Conservation (phyloP, 2,329 filamentous ascomycete species). For the Neonectria sp. region DNA sequence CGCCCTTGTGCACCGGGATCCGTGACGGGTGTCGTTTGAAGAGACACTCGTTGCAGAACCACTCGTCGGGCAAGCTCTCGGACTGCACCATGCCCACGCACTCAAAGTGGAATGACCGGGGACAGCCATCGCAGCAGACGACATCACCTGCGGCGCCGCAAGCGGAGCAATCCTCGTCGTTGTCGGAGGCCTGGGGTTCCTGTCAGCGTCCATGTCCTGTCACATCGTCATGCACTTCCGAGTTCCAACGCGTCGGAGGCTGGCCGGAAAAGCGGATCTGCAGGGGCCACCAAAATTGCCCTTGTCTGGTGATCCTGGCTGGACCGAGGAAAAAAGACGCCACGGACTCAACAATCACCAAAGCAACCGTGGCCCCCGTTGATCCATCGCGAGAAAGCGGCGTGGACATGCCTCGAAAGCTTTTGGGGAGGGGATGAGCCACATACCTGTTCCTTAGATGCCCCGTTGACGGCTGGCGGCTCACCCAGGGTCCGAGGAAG, state of each 20-base stretch:
- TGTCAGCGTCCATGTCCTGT: slow-evolving; percentile 52
- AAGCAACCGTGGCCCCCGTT: slow-evolving; percentile 23
- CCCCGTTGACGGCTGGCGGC: slow-evolving; percentile 73
- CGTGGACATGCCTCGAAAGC: slow-evolving; percentile 4
- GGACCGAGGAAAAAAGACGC: slow-evolving; percentile 35
- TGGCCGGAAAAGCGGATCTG: slow-evolving; percentile 48
- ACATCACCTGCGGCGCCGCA: slow-evolving; percentile 89
- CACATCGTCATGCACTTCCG: slow-evolving; percentile 37
- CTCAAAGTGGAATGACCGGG: slow-evolving; percentile 89
- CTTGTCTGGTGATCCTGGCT: slow-evolving; percentile 38
- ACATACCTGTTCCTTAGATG: slow-evolving; percentile 66
- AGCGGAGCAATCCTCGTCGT: slow-evolving; percentile 91
- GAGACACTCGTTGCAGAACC: slow-evolving; percentile 85
- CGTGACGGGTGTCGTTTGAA: slow-evolving; percentile 64
- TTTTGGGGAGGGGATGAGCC: neutral
- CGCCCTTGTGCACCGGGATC: slow-evolving; percentile 64
- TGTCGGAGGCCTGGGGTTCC: slow-evolving; percentile 67
- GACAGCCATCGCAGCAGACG: slow-evolving; percentile 94
- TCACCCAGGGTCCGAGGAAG: slow-evolving; percentile 77
- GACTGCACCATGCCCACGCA: slow-evolving; percentile 88
- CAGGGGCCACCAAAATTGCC: slow-evolving; percentile 46
- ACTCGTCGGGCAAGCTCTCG: slow-evolving; percentile 79
- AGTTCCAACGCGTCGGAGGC: slow-evolving; percentile 39
- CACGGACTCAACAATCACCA: slow-evolving; percentile 34
- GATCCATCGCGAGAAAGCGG: slow-evolving; percentile 6